phyloP scores from a whole-genome alignment of 2,329 filamentous ascomycete genomes.

The Chrysoporthe austroafricana region DNA sequence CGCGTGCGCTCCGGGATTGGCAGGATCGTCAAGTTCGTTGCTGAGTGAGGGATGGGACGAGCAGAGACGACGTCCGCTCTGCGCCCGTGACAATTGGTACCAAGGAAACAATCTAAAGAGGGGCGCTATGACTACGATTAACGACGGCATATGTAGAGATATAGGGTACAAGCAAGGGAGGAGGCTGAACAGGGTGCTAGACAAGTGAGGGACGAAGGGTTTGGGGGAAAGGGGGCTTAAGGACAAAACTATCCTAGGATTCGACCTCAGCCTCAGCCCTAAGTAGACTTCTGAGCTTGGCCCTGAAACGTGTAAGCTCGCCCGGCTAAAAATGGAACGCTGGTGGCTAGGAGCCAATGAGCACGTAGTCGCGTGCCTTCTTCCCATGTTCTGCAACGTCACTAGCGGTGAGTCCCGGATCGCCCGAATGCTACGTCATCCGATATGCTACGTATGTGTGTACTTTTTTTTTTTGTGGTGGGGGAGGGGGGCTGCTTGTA shows the following conservation, averaged over 20 bases:
- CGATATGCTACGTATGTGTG: not conserved
- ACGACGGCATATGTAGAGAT: not conserved
- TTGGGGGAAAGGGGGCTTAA: not conserved
- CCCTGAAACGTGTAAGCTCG: slow-evolving; percentile 4
- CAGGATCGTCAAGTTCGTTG: not conserved
- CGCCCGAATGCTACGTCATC: slow-evolving; percentile 8
- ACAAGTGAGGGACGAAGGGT: not conserved
- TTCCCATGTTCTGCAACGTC: slow-evolving; percentile 9
- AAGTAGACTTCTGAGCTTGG: not conserved
- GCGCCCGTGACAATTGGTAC: not conserved
- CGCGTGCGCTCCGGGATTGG: not conserved
- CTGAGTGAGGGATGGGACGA: not conserved
- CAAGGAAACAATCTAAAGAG: not conserved
- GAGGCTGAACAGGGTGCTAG: not conserved
- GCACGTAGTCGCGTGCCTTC: slow-evolving; percentile 8
- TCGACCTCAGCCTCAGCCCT: not conserved
- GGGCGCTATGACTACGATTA: not conserved
- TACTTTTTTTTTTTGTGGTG: not conserved
- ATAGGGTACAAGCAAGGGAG: not conserved
- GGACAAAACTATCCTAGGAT: not conserved
- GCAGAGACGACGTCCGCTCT: not conserved
- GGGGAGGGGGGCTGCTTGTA: no score
- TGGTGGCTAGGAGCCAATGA: slow-evolving; percentile 2
- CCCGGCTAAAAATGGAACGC: slow-evolving; percentile 10
- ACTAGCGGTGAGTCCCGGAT: slow-evolving; percentile 8